These are phyloP conservation scores for Liquidambar formosana DNA, from an alignment of 164 flowering plant genomes.

Conservation along the genomic window DNA sequence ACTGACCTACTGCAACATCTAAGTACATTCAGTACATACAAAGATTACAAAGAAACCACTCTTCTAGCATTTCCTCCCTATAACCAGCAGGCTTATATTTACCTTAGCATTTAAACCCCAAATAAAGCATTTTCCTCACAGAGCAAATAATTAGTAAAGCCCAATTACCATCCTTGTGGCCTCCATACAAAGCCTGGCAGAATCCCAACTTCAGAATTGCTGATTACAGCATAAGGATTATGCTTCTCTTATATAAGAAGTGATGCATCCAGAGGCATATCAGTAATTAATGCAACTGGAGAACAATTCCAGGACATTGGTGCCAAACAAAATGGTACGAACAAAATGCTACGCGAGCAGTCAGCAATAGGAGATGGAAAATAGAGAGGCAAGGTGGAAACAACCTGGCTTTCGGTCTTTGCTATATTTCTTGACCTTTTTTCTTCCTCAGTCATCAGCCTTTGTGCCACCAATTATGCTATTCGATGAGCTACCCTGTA, in stretches of 20 bases:
- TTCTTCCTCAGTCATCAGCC: conserved; percentile 16
- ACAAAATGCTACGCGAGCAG: too few species aligned
- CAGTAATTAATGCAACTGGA: background rate
- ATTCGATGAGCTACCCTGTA: conserved; percentile 44
- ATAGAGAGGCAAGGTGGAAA: background rate
- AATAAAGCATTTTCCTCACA: background rate
- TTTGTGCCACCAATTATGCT: conserved; percentile 29
- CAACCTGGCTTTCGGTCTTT: conserved; percentile 5
- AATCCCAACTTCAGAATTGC: background rate
- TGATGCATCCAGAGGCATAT: background rate
- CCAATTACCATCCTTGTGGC: background rate
- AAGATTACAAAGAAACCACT: background rate
- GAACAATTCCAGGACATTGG: background rate
- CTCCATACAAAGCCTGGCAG: background rate
- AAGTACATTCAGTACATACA: background rate
- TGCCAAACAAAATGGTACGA: background rate
- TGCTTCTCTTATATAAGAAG: background rate
- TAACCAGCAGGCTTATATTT: background rate
- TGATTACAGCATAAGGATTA: background rate
- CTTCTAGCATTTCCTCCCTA: background rate
- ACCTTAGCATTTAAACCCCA: background rate
- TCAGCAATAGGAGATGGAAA: background rate
- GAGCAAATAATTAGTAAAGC: background rate
- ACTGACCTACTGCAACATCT: background rate
- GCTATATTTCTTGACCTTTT: background rate